phyloP scores from a whole-genome alignment of 768 basidiomycete genomes.

The Mycena sanguinolenta region DNA sequence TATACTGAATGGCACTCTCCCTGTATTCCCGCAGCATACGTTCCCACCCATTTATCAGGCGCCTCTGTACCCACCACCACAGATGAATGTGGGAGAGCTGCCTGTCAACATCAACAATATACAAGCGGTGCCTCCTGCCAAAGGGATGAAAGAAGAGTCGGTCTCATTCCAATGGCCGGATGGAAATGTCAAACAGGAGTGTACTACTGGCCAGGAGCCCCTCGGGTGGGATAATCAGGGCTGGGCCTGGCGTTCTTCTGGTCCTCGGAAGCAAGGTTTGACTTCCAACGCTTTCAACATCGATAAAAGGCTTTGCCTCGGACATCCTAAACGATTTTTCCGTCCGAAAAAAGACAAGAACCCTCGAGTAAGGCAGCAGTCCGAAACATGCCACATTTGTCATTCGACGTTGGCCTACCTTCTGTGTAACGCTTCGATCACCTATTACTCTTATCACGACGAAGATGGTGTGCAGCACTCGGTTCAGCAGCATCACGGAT shows the following conservation, averaged over 20 bases:
- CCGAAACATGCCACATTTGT: conserved; percentile 11
- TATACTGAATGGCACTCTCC: background rate
- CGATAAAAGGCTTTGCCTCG: conserved; percentile 11
- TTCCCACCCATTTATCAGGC: conserved; percentile 4
- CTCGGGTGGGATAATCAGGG: conserved; percentile 4
- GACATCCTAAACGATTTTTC: conserved; percentile 1
- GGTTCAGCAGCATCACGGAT: background rate
- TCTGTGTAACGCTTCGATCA: background rate
- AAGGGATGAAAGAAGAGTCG: background rate
- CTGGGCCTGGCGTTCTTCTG: conserved; percentile 20
- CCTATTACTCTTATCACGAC: background rate
- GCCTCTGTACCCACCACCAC: conserved; percentile 8
- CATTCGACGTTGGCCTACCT: background rate
- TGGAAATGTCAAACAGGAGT: conserved; percentile 17
- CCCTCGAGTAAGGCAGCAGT: background rate
- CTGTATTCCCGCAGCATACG: background rate
- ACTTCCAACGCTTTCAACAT: background rate
- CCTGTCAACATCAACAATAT: background rate
- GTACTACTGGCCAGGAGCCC: conserved; percentile 2
- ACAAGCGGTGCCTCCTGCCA: background rate
- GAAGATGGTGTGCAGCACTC: background rate
- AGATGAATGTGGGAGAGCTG: background rate
- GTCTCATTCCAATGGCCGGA: conserved; percentile 8
- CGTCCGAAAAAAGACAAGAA: background rate
- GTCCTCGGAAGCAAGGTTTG: conserved; percentile 5